These are phyloP conservation scores for Komagataella mondaviorum DNA, from an alignment of 805 yeast species.

Conservation along the genomic window DNA sequence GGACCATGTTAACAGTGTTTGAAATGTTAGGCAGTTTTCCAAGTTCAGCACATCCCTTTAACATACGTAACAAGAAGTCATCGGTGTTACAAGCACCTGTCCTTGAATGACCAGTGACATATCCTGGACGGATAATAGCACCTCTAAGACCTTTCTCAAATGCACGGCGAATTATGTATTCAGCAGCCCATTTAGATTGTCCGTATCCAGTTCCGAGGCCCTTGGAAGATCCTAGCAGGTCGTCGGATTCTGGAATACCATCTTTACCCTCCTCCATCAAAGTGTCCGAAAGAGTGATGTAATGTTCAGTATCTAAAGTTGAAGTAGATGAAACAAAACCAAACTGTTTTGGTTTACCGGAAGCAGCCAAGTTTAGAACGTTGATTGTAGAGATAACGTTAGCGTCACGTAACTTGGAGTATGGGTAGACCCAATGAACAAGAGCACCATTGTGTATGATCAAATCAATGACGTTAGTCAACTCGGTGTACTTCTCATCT, in stretches of 20 bases:
- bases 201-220: constrained; percentile 94
- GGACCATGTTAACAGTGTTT: constrained; percentile 90
- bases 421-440: constrained; percentile 98
- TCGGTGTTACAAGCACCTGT: constrained; percentile 93
- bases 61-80: constrained; percentile 86
- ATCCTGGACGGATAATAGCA: constrained; percentile 89
- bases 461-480: constrained; percentile 56
- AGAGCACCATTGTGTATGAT: constrained; percentile 95
- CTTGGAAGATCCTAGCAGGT: constrained; percentile 61
- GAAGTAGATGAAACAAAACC: constrained; percentile 95
- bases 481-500: constrained; percentile 38
- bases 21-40: constrained; percentile 76
- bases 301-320: constrained; percentile 75
- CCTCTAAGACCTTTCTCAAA: constrained; percentile 84
- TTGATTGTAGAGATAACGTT: constrained; percentile 84
- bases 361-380: constrained; percentile 62
- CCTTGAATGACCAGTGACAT: constrained; percentile 73
- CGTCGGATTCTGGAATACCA: constrained; percentile 78
- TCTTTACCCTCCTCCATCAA: constrained; percentile 45
- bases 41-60: constrained; percentile 87
- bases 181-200: constrained; percentile 97
- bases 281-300: constrained; percentile 62
- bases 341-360: constrained; percentile 76
- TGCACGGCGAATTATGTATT: constrained; percentile 75
- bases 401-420: constrained; percentile 79